phyloP scores from a whole-genome alignment of 2,329 filamentous ascomycete genomes.

The Alternaria sp. region DNA sequence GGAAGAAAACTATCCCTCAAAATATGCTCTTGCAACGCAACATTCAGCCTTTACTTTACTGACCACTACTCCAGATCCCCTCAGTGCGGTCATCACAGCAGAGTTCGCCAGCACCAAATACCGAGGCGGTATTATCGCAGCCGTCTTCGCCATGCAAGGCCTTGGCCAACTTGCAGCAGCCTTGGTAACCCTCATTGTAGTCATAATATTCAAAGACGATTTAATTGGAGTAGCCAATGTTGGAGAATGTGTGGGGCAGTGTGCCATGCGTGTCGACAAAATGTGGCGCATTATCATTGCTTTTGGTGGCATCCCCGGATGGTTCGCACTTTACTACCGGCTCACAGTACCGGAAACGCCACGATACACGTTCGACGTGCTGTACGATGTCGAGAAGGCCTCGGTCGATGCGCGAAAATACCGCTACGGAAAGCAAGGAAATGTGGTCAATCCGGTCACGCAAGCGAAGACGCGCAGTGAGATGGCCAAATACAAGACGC shows the following conservation, averaged over 20 bases:
- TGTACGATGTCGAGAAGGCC: slow-evolving; percentile 70
- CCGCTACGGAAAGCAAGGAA: slow-evolving; percentile 66
- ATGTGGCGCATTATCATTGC: slow-evolving; percentile 87
- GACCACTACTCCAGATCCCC: slow-evolving; percentile 60
- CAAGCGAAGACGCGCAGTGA: slow-evolving; percentile 64
- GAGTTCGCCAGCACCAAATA: slow-evolving; percentile 88
- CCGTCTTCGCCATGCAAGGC: slow-evolving; percentile 88
- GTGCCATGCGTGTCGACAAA: slow-evolving; percentile 78
- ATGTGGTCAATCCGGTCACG: slow-evolving; percentile 70
- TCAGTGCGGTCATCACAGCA: slow-evolving; percentile 84
- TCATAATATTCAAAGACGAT: slow-evolving; percentile 73
- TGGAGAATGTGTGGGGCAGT: slow-evolving; percentile 67
- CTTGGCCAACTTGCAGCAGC: slow-evolving; percentile 80
- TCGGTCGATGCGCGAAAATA: slow-evolving; percentile 77
- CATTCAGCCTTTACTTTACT: background rate
- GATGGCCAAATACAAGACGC: slow-evolving; percentile 46
- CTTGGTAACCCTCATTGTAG: slow-evolving; percentile 77
- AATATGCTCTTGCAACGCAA: background rate
- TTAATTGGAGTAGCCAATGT: slow-evolving; percentile 62
- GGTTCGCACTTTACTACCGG: slow-evolving; percentile 84
- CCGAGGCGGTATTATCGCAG: slow-evolving; percentile 86
- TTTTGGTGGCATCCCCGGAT: slow-evolving; percentile 80
- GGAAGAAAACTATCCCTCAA: too few species aligned
- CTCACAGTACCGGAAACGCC: slow-evolving; percentile 89
- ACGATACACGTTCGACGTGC: slow-evolving; percentile 85